Evolutionary conservation across 371 early-diverging fungal genomes (phyloP).

Genomic region (Thermomucor indicae-seudaticae): DNA sequence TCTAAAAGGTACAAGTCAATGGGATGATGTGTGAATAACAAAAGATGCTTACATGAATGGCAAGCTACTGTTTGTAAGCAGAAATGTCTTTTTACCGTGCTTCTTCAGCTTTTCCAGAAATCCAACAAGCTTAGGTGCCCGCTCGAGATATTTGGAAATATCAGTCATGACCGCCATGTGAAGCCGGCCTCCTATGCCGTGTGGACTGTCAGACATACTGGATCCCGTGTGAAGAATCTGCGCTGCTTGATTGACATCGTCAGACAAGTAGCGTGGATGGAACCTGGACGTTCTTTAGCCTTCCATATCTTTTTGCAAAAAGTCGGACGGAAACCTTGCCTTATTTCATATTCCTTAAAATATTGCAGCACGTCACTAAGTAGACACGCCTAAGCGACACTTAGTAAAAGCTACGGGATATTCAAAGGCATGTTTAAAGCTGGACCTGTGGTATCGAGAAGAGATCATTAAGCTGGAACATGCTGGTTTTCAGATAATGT

Average conservation of each 20-base stretch:
- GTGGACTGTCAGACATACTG: constrained; percentile 8
- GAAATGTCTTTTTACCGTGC: constrained; percentile 51
- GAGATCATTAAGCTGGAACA: constrained; percentile 61
- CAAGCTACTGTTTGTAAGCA: constrained; percentile 59
- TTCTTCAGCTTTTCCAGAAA: constrained; percentile 45
- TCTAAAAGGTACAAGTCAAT: constrained; percentile 8
- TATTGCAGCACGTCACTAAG: constrained; percentile 61
- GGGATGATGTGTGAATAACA: background rate
- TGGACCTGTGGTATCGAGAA: constrained; percentile 53
- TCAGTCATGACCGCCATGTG: constrained; percentile 48
- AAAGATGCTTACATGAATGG: constrained; percentile 40
- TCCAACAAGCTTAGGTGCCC: constrained; percentile 40
- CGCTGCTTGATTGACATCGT: constrained; percentile 55
- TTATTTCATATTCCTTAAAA: constrained; percentile 50
- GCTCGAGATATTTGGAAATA: constrained; percentile 47
- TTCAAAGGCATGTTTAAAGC: background rate
- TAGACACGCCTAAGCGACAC: constrained; percentile 24
- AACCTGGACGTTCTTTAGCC: constrained; percentile 34
- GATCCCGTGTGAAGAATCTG: constrained; percentile 48
- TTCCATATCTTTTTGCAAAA: background rate
- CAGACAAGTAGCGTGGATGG: constrained; percentile 62
- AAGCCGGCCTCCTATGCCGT: constrained; percentile 50
- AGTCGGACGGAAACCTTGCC: constrained; percentile 20
- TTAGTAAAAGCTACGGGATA: background rate
- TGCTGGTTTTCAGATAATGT: constrained; percentile 43